Percentiles rank a stretch among this genome's conserved stretches.
Evolutionary conservation across 768 basidiomycete genomes (phyloP).

Genomic region (Plicaturopsis crispa): DNA sequence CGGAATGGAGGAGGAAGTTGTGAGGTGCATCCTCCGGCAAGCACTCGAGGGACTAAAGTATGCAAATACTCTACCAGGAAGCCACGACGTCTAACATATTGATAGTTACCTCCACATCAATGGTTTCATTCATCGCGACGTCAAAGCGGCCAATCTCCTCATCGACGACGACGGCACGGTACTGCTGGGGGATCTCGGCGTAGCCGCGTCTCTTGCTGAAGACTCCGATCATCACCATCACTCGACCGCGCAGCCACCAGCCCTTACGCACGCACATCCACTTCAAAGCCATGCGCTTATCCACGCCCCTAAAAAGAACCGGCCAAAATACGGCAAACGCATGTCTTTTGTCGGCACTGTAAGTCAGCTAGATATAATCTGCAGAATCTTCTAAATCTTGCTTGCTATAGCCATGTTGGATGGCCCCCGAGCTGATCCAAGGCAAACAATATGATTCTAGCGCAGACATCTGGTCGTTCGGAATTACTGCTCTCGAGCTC

Average conservation of each 20-base stretch:
- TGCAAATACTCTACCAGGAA: conserved; percentile 12
- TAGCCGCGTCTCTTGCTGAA: conserved; percentile 77
- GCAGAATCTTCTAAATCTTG: conserved; percentile 1
- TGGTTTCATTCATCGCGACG: conserved; percentile 87
- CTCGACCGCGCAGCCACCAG: neutral
- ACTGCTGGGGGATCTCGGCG: conserved; percentile 87
- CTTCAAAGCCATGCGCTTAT: conserved; percentile 9
- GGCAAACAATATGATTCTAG: conserved; percentile 78
- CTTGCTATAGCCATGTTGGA: conserved; percentile 73
- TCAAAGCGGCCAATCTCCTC: conserved; percentile 92
- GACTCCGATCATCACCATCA: conserved; percentile 33
- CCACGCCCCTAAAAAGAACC: conserved; percentile 16
- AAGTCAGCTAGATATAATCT: conserved; percentile 14
- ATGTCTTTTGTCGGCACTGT: conserved; percentile 92
- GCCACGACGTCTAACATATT: conserved; percentile 2
- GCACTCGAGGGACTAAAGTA: conserved; percentile 84
- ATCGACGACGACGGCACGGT: conserved; percentile 89
- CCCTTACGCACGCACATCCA: neutral
- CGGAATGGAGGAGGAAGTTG: conserved; percentile 89
- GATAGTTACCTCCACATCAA: conserved; percentile 80
- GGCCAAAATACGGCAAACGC: conserved; percentile 62
- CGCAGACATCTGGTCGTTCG: conserved; percentile 96
- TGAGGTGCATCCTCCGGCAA: conserved; percentile 79
- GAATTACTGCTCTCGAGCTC: conserved; percentile 90
- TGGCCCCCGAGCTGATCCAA: conserved; percentile 91